Evolutionary conservation across 2,329 filamentous ascomycete species (phyloP).

Genomic region (Moelleriella libera): DNA sequence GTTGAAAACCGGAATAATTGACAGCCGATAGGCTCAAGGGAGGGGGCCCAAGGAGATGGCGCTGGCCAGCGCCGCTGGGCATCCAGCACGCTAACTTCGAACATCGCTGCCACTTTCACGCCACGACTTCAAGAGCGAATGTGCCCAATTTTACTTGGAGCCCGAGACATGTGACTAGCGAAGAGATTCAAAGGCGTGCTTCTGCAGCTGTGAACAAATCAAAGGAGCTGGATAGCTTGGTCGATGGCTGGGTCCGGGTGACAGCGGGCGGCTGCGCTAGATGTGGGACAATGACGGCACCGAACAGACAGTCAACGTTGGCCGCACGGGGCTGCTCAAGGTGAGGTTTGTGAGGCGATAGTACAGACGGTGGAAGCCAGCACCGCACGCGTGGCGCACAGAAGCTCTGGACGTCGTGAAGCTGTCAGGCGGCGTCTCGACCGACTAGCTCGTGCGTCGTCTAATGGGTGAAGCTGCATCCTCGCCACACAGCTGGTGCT

Average conservation of each 20-base stretch:
- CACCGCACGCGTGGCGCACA: no score
- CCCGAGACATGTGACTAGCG: no score
- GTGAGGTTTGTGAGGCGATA: neutral
- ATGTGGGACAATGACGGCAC: neutral
- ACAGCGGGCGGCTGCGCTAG: neutral
- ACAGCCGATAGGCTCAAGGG: neutral
- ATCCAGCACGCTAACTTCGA: no score
- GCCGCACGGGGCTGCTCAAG: neutral
- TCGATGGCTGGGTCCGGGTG: neutral
- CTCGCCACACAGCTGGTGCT: neutral
- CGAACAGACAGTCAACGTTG: neutral
- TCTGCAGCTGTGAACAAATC: no score
- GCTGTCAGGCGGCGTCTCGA: no score
- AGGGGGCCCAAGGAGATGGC: neutral
- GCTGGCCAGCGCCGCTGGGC: neutral
- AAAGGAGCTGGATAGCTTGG: no score
- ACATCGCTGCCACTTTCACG: no score
- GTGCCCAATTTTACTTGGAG: no score
- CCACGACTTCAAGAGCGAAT: no score
- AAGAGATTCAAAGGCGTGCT: no score
- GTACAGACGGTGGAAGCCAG: neutral
- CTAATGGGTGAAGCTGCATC: neutral
- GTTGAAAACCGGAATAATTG: neutral
- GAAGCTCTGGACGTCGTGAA: no score
- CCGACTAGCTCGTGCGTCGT: neutral